Conservation (phyloP, 2,329 filamentous ascomycete genomes). For the Fusarium clavum region DNA sequence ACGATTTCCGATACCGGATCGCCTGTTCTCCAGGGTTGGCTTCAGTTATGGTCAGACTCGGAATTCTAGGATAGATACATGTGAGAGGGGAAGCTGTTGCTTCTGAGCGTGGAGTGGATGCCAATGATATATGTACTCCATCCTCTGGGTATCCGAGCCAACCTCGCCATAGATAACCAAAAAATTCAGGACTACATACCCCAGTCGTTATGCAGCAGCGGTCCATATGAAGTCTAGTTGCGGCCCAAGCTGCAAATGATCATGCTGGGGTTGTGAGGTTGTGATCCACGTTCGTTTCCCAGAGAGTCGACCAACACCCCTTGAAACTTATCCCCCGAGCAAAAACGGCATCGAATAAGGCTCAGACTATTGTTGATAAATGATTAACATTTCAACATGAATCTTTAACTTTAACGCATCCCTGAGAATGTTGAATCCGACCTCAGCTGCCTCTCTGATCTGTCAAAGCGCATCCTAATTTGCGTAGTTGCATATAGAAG, state of each 20-base stretch:
- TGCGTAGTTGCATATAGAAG: conserved; percentile 12
- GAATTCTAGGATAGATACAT: neutral
- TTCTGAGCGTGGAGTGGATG: neutral
- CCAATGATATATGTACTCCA: neutral
- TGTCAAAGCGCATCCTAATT: neutral
- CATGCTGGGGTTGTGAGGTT: neutral
- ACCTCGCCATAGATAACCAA: neutral
- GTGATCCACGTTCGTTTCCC: neutral
- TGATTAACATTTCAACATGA: rapidly evolving
- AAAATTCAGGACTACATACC: neutral
- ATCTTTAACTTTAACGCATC: neutral
- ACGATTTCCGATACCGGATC: neutral
- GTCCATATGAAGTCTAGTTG: neutral
- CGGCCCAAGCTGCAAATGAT: neutral
- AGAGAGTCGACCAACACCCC: neutral
- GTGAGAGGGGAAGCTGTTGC: neutral
- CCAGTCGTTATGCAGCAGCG: neutral
- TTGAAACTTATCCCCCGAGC: neutral
- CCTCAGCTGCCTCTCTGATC: neutral
- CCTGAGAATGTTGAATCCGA: rapidly evolving
- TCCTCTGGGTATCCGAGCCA: neutral
- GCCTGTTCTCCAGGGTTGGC: neutral
- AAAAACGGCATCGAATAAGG: rapidly evolving
- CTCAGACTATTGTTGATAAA: neutral
- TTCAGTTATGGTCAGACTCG: neutral